Conservation (phyloP, 345 rosid species). For the Anacardium occidentale region DNA sequence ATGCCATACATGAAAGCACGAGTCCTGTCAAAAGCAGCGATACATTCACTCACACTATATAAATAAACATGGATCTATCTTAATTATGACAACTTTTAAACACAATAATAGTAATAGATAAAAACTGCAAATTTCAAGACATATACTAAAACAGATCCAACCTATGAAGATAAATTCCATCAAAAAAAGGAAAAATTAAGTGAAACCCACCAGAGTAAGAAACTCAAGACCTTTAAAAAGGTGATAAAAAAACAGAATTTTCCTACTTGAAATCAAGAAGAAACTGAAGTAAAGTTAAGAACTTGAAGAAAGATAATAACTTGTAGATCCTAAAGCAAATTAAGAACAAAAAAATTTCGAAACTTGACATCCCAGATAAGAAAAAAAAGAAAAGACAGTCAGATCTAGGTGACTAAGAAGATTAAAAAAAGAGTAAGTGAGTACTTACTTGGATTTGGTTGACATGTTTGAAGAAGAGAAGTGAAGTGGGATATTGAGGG, state of each 20-base stretch:
- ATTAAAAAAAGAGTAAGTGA: not conserved
- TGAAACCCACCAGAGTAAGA: conserved; percentile 17
- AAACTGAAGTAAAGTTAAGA: not conserved
- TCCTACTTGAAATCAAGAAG: not conserved
- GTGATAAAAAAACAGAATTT: not conserved
- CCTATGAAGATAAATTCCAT: not conserved
- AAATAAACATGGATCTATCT: conserved; percentile 24
- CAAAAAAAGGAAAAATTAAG: conserved; percentile 9
- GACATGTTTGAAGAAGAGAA: conserved; percentile 40
- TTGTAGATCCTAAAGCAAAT: not conserved
- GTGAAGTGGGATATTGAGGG: not conserved
- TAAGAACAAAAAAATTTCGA: conserved; percentile 14
- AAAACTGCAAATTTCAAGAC: conserved; percentile 12
- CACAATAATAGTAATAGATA: not conserved
- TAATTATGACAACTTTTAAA: conserved; percentile 11
- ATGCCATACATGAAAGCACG: conserved; percentile 13
- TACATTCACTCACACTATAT: not conserved
- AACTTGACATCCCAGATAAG: conserved; percentile 4
- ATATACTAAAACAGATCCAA: conserved; percentile 18
- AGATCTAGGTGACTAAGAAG: conserved; percentile 33
- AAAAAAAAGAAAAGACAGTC: conserved; percentile 8
- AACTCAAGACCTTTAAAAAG: not conserved
- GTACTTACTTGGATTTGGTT: conserved; percentile 59
- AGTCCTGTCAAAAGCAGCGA: not conserved
- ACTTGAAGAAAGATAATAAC: conserved; percentile 17